phyloP scores from a whole-genome alignment of 2,329 filamentous ascomycete genomes.

The Colletotrichum nymphaeae region DNA sequence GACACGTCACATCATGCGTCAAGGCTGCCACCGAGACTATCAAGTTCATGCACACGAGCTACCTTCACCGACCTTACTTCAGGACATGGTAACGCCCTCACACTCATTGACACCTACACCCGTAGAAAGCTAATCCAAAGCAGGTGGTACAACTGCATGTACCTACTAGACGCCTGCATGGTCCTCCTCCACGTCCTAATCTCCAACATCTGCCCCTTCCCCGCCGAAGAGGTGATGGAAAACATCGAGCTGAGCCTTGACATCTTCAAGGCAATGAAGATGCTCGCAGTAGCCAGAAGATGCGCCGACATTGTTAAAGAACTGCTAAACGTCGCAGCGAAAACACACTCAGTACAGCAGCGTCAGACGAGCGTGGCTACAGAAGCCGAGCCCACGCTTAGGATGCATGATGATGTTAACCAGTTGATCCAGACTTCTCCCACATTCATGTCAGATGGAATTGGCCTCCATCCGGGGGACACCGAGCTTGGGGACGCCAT shows the following conservation, averaged over 20 bases:
- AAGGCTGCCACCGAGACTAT: slow-evolving; percentile 29
- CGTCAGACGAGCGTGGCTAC: not conserved
- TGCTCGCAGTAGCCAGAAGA: slow-evolving; percentile 29
- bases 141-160: slow-evolving; percentile 36
- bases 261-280: slow-evolving; percentile 35
- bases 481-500: slow-evolving; percentile 13
- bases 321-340: slow-evolving; percentile 21
- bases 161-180: slow-evolving; percentile 32
- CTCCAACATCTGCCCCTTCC: slow-evolving; percentile 29
- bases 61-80: slow-evolving; percentile 31
- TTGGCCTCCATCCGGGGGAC: not conserved
- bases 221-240: slow-evolving; percentile 24
- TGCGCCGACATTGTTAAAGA: slow-evolving; percentile 33
- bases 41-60: slow-evolving; percentile 31
- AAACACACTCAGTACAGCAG: not conserved
- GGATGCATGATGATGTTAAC: not conserved
- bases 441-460: slow-evolving; percentile 10
- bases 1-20: slow-evolving; percentile 11
- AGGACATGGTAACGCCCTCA: slow-evolving; percentile 17
- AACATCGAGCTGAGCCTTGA: slow-evolving; percentile 33
- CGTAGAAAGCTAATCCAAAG: not conserved
- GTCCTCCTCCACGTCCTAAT: slow-evolving; percentile 31
- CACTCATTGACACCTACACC: no score
- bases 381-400: not conserved
- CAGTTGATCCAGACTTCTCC: not conserved